These are phyloP conservation scores for Poa annua DNA, from an alignment of 176 grass and related monocot genomes.

Conservation along the genomic window DNA sequence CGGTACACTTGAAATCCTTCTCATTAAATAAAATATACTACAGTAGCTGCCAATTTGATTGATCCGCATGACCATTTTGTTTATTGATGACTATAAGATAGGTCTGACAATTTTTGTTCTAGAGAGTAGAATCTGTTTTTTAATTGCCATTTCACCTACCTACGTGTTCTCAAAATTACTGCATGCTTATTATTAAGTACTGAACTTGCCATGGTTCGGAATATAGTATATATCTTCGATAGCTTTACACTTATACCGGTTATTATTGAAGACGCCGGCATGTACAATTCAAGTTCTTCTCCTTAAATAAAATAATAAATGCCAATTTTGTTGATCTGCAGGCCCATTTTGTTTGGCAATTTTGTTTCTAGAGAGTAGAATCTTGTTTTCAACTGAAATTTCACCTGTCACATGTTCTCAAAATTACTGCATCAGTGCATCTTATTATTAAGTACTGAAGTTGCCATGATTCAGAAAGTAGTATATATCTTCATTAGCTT, in stretches of 20 bases:
- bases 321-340: background rate
- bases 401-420: background rate
- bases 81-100: background rate
- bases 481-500: background rate
- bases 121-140: background rate
- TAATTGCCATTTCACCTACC: background rate
- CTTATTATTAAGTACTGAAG: background rate
- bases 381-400: background rate
- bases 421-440: background rate
- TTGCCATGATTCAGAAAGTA: constrained; percentile 15
- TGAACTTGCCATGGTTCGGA: background rate
- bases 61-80: background rate
- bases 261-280: constrained; percentile 93
- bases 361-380: background rate
- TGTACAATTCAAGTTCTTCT: constrained; percentile 43
- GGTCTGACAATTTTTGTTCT: background rate
- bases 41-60: background rate
- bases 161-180: background rate
- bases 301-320: background rate
- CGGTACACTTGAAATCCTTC: constrained; percentile 50
- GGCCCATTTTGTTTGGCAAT: background rate
- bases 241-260: background rate
- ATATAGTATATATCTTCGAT: background rate
- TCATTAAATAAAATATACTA: background rate
- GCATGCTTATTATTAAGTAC: background rate